Evolutionary conservation across 2,329 filamentous ascomycete genomes (phyloP), one percentile per base, ranked within the genome.

Genomic region (Tolypocladium ophioglossoides): DNA sequence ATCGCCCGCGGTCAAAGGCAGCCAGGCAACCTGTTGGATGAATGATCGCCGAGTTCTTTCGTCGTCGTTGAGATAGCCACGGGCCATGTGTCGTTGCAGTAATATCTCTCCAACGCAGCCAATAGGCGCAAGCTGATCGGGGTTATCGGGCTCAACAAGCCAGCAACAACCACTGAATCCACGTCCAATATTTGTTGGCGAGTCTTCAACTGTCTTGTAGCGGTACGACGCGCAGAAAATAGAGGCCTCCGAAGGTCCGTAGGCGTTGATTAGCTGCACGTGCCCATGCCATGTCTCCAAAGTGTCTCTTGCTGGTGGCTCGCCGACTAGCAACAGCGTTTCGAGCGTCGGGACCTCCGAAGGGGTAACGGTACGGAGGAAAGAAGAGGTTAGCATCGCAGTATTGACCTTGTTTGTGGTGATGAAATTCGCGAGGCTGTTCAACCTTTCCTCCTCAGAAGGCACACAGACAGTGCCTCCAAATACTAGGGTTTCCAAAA

Each of bases 391-490:
- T 18, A 62, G 44, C 47, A 60, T 57, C 2, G 57, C 57, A 10
- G 50, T 54, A 32, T 55, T 58, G 1, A 52, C 49, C 14, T 35
- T 22, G 9, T 52, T 30, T 12, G 38, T 35, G 2, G 24, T 30
- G 27, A 58, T 57, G 16, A 58, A 58, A 4, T 34, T 27, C 11
- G 52, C 14, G 34, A 35, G 39, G 34, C 24, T 30, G 20, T 46
- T 22, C 11, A 46, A 8, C 6, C 41, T 2, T 22, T 46, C 41
- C 5, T 22, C 14, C 24, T 62, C 58, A 2, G 57, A 55, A 0
- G 62, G 62, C 2, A 64, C 55, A 16, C 63, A 64, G 12, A 64
- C 52, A 1, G 57, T 58, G 1, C 58, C 63, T 0, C 61, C 63
- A 3, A 54, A 51, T 8, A 58, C 40, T 10, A 65, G 59, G 0